Base-by-base conservation (phyloP, 2,329 filamentous ascomycete genomes). In the Epichloe bromicola region DNA sequence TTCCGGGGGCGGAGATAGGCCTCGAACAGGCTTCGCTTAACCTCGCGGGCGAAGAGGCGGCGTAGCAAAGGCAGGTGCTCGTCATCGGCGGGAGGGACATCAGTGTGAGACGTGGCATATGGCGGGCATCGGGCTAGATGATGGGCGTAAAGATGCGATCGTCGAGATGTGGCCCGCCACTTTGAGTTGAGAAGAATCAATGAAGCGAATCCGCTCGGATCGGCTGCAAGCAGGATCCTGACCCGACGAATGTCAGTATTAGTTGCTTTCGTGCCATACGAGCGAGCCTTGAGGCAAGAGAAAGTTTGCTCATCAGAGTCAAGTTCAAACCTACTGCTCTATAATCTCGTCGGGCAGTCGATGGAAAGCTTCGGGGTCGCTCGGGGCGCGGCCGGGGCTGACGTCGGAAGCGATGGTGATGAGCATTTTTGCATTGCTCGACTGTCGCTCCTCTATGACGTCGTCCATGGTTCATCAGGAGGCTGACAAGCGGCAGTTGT, bases 21-120 rank as follows among this genome's bases (percentile, higher is more conserved):
- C 58, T 87, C 81, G 63, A 90, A 91, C 46, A 88, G 73, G 67
- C 87, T 88, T 52, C 85, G 78, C 66, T 88, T 86, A 57, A 85
- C 78, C 62, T 90, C 82, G 47, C 74, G 74, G 8, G 79, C 75
- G 61, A 93, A 90, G 26, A 79, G 71, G 19, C 73, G 74, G 51
- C 86, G 83, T 34, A 91, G 70, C 19, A 65, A 67, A 43, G 76
- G 73, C 5, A 91, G 70, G 51, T 78, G 72, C 34, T 74, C 69
- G 46, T 74, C 69, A 41, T 68, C 65, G 46, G 67, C 60, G 19
- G 66, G 53, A 42, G 68, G 63, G 23, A 68, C 56, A n/a, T 63
- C 61, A 15, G 62, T 62, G 57, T 79, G 74, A 60, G 71, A 75
- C 51, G 75, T 70, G 40, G 73, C 68, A 57, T 76, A 82, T 19